phyloP scores from a whole-genome alignment of 805 yeast genomes.

The Barnettozyma siamensis region DNA sequence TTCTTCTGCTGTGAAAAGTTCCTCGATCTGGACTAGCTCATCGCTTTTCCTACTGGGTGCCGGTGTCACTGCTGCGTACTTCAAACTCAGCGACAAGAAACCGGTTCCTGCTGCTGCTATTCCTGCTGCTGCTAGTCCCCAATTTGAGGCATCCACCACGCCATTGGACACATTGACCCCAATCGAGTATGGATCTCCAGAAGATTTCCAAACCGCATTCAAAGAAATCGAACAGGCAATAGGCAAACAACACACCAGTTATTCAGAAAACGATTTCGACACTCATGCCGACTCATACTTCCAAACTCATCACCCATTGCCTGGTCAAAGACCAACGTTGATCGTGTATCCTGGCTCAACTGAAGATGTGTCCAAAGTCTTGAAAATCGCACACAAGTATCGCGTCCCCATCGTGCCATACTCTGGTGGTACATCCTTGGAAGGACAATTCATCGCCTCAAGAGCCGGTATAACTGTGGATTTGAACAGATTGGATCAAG shows the following conservation, averaged over 20 bases:
- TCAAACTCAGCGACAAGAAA: background rate
- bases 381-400: constrained; percentile 56
- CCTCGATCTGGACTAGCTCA: background rate
- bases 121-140: background rate
- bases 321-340: constrained; percentile 51
- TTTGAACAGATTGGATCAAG: constrained; percentile 51
- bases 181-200: constrained; percentile 36
- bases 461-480: constrained; percentile 65
- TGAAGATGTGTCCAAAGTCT: constrained; percentile 57
- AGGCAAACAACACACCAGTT: constrained; percentile 31
- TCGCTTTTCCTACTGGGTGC: constrained; percentile 14
- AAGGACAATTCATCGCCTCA: constrained; percentile 75
- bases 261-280: constrained; percentile 35
- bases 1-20: background rate
- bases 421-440: constrained; percentile 75
- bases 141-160: constrained; percentile 27
- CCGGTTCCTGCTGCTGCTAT: too few species aligned
- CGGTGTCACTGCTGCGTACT: constrained; percentile 12
- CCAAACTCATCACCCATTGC: constrained; percentile 56
- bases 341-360: constrained; percentile 61
- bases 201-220: constrained; percentile 35
- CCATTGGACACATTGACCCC: constrained; percentile 29
- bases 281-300: constrained; percentile 57
- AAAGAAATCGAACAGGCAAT: constrained; percentile 34
- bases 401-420: constrained; percentile 70